These are phyloP conservation scores for Aureobasidium vineae DNA, from an alignment of 2,329 filamentous ascomycete genomes.

Conservation along the genomic window DNA sequence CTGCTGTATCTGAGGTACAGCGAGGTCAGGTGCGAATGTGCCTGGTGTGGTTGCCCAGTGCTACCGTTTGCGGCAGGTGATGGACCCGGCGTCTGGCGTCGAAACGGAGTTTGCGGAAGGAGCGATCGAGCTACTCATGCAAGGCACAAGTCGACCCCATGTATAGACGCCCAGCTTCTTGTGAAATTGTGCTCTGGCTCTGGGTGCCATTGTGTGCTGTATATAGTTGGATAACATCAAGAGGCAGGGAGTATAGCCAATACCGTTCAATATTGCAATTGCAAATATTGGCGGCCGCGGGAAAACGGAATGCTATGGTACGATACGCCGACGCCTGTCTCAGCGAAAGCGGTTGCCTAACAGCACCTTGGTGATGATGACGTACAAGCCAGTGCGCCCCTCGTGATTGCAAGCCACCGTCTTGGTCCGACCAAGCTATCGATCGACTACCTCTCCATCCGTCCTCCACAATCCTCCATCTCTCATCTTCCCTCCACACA, in stretches of 20 bases:
- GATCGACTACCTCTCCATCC: conserved; percentile 18
- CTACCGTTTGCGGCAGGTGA: conserved; percentile 14
- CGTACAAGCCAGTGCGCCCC: too few relatives aligned
- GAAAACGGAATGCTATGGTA: conserved; percentile 1
- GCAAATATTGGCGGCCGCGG: conserved; percentile 21
- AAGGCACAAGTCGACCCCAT: conserved; percentile 4
- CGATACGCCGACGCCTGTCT: conserved; percentile 2
- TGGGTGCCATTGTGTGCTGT: background rate
- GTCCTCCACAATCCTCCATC: conserved; percentile 23
- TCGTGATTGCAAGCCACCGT: background rate
- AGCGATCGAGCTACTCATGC: conserved; percentile 7
- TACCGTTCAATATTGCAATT: conserved; percentile 16
- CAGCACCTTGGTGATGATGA: background rate
- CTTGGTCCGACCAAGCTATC: conserved; percentile 18
- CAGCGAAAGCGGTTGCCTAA: conserved; percentile 9
- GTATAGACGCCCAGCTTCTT: conserved; percentile 1
- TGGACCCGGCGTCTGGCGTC: conserved; percentile 1
- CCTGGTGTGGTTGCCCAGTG: conserved; percentile 18
- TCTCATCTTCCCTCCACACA: background rate
- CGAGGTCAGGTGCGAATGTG: background rate
- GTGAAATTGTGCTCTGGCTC: background rate
- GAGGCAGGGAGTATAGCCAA: background rate
- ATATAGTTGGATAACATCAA: background rate
- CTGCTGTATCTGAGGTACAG: background rate
- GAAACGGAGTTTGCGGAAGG: conserved; percentile 17